These are phyloP conservation scores for Echria macrotheca DNA, from an alignment of 495 filamentous ascomycete genomes.

Conservation along the genomic window DNA sequence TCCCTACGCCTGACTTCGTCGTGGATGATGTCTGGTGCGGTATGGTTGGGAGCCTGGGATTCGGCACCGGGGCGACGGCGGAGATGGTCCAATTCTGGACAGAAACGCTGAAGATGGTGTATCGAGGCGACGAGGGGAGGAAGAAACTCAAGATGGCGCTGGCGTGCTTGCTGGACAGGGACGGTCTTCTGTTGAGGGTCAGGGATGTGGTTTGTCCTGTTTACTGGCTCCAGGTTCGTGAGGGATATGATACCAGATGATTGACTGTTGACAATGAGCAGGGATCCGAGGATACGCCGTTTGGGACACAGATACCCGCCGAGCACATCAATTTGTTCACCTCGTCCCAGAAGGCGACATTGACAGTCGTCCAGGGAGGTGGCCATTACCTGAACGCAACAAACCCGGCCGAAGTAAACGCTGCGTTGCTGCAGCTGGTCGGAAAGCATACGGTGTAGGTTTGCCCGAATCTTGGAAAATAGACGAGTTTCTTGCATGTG, in stretches of 20 bases:
- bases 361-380: constrained; percentile 47
- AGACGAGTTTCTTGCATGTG: too few relatives aligned
- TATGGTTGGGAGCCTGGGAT: constrained; percentile 51
- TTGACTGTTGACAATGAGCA: constrained; percentile 15
- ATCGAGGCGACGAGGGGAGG: constrained; percentile 55
- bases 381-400: constrained; percentile 54
- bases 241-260: not conserved
- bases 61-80: constrained; percentile 41
- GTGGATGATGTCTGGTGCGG: constrained; percentile 50
- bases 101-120: constrained; percentile 47
- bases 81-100: constrained; percentile 47
- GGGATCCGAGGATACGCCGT: constrained; percentile 53
- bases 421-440: constrained; percentile 48
- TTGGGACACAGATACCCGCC: constrained; percentile 38
- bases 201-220: constrained; percentile 55
- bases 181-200: constrained; percentile 49
- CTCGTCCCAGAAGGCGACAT: constrained; percentile 41
- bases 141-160: constrained; percentile 51
- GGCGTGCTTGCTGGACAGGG: constrained; percentile 53
- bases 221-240: constrained; percentile 55
- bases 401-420: constrained; percentile 50
- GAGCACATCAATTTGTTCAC: constrained; percentile 57
- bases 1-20: constrained; percentile 47
- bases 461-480: too few relatives aligned
- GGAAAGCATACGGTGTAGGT: constrained; percentile 38